Evolutionary conservation across 768 basidiomycete species (phyloP), one percentile per base, ranked within the genome.

Genomic region (Psilocybe azurescens): DNA sequence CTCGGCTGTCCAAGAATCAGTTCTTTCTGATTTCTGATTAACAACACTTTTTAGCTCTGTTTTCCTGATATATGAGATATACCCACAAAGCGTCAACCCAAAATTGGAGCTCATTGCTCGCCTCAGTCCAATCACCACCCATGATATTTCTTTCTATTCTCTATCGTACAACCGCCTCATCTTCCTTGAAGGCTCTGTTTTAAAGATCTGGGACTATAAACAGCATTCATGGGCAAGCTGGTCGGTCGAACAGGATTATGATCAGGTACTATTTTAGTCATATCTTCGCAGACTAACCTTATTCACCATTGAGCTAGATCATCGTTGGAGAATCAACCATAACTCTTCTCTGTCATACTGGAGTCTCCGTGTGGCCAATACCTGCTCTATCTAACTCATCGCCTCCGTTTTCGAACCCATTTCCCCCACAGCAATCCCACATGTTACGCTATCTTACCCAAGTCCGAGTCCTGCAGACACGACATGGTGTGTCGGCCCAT

Each of bases 181-280:
- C 16, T 60, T 66, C 36, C 50, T 64, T 6, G 41, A 62, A 28
- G 61, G 32, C 18, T 54, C 53, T 10, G 59, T 53, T 11, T 18
- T 63, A 32, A 68, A 58, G 36, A 59, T 70, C 2, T 70, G 69
- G 69, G 56, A 68, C 32, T 70, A 61, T 44, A 61, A 55, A 24
- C 32, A 33, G 5, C 46, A 66, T 32, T 56, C 58, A 14, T 66
- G 64, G 63, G 62, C 54, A 53, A 53, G 46, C 16, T 73, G 72
- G 70, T 57, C 36, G 10, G 63, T 68, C 5, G 58, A 49, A 16
- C 32, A 51, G 3, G 61, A 60, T 33, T 62, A 54, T 28, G 48
- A 59, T n/a, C 63, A 67, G 61, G 63, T 64, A 54, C 28, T 14
- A 59, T 44, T 13, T 20, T 49, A 9, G 0, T 20, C 5, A 4